Conservation (phyloP, 352 stramenopile species). For the Phytophthora vignae region DNA sequence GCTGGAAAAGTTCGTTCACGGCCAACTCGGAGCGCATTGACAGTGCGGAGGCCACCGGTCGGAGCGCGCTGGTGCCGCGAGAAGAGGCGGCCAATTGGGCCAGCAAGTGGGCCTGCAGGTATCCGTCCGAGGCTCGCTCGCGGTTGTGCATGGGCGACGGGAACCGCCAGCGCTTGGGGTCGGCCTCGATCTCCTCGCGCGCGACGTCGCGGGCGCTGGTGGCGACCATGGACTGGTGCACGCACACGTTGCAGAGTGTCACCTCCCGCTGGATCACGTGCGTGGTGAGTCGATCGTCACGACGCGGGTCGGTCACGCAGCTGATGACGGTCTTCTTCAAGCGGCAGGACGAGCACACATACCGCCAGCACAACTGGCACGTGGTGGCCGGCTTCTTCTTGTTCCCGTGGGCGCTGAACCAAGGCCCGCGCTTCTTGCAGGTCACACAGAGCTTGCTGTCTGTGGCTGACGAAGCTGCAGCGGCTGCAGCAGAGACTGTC, state of each 20-base stretch:
- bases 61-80: constrained; percentile 18
- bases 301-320: constrained; percentile 34
- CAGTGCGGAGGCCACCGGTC: constrained; percentile 11
- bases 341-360: constrained; percentile 62
- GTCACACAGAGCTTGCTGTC: constrained; percentile 45
- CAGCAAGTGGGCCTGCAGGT: constrained; percentile 20
- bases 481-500: constrained; percentile 33
- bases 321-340: constrained; percentile 56
- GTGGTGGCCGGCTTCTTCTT: constrained; percentile 46
- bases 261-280: constrained; percentile 46
- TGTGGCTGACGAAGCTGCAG: constrained; percentile 11
- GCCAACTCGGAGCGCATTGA: constrained; percentile 30
- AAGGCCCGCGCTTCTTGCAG: constrained; percentile 45
- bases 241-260: constrained; percentile 49
- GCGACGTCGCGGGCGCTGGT: constrained; percentile 47
- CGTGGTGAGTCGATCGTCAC: constrained; percentile 24
- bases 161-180: constrained; percentile 32
- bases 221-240: constrained; percentile 47
- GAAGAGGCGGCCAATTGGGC: constrained; percentile 17
- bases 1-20: constrained; percentile 36
- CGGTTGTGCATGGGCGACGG: constrained; percentile 20
- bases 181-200: constrained; percentile 42
- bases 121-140: constrained; percentile 20
- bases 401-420: constrained; percentile 32
- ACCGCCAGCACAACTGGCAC: constrained; percentile 56